These are phyloP conservation scores for Fusarium circinatum DNA, from an alignment of 2,329 filamentous ascomycete genomes.

Conservation along the genomic window DNA sequence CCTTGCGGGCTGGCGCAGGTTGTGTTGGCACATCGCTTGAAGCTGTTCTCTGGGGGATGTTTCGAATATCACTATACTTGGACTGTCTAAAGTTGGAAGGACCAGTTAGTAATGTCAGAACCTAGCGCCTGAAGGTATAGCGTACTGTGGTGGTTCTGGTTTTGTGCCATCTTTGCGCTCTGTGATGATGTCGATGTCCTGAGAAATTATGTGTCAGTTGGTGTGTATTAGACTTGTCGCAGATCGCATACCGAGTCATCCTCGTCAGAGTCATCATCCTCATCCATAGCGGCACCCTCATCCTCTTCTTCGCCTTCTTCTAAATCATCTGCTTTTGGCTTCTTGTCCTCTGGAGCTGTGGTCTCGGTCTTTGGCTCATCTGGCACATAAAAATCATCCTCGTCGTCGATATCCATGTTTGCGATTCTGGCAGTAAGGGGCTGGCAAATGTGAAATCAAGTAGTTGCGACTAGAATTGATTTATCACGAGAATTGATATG, in stretches of 20 bases:
- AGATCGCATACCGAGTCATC: slow-evolving; percentile 54
- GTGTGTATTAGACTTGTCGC: not conserved
- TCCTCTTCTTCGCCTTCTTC: slow-evolving; percentile 74
- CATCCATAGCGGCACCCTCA: slow-evolving; percentile 68
- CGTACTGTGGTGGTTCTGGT: slow-evolving; percentile 67
- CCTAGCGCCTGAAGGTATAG: slow-evolving; percentile 20
- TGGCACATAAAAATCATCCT: slow-evolving; percentile 73
- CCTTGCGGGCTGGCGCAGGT: slow-evolving; percentile 58
- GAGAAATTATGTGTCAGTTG: slow-evolving; percentile 17
- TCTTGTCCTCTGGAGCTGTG: slow-evolving; percentile 43
- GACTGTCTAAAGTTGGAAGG: slow-evolving; percentile 58
- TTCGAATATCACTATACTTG: slow-evolving; percentile 72
- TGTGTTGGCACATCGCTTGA: slow-evolving; percentile 62
- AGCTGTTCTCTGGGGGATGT: slow-evolving; percentile 69
- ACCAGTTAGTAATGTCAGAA: slow-evolving; percentile 9
- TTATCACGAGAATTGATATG: not conserved
- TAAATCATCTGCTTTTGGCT: slow-evolving; percentile 62
- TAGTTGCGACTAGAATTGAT: not conserved
- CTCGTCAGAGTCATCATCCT: slow-evolving; percentile 55
- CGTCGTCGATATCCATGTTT: slow-evolving; percentile 74
- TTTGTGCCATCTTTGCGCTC: slow-evolving; percentile 73
- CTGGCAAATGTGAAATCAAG: not conserved
- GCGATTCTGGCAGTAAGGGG: slow-evolving; percentile 5
- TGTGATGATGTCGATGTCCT: slow-evolving; percentile 76
- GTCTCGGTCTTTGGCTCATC: slow-evolving; percentile 62